A percentile compares a stretch with the other conserved stretches of the same genome.
These are phyloP conservation scores for Rhododendron simsii DNA, from an alignment of 148 eudicot genomes.

Conservation along the genomic window DNA sequence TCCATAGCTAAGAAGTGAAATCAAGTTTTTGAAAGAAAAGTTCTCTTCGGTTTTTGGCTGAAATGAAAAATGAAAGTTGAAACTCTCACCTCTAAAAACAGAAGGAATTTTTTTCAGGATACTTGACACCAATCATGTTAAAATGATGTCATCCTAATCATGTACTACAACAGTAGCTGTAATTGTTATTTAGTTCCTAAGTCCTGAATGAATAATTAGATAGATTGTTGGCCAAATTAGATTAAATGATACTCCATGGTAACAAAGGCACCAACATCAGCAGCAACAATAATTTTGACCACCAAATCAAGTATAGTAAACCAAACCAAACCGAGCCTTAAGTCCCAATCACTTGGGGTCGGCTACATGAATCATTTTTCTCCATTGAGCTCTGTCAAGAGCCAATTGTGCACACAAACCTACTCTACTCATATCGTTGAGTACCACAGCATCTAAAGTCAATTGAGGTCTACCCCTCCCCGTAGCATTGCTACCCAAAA, in stretches of 20 bases:
- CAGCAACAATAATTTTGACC: neutral
- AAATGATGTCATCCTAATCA: neutral
- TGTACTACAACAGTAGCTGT: neutral
- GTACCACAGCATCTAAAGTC: too few relatives aligned
- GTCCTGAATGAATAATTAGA: neutral
- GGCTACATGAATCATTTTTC: neutral
- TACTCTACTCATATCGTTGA: too few relatives aligned
- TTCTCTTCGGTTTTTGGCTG: constrained; percentile 59
- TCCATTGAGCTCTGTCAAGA: too few relatives aligned
- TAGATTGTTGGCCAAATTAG: neutral
- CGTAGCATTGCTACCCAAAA: too few relatives aligned
- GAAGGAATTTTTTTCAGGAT: neutral
- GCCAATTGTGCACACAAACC: too few relatives aligned
- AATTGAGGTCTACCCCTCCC: too few relatives aligned
- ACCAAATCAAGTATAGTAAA: neutral
- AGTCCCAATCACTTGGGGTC: neutral
- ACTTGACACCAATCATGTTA: neutral
- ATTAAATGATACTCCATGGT: neutral
- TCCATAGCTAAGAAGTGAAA: constrained; percentile 74
- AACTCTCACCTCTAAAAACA: constrained; percentile 11
- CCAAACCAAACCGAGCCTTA: neutral
- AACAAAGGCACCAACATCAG: neutral
- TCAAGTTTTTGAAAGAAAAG: constrained; percentile 63
- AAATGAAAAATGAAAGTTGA: constrained; percentile 6
- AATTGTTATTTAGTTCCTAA: neutral